phyloP scores from a whole-genome alignment of 768 basidiomycete species.

The Suillus sp. region DNA sequence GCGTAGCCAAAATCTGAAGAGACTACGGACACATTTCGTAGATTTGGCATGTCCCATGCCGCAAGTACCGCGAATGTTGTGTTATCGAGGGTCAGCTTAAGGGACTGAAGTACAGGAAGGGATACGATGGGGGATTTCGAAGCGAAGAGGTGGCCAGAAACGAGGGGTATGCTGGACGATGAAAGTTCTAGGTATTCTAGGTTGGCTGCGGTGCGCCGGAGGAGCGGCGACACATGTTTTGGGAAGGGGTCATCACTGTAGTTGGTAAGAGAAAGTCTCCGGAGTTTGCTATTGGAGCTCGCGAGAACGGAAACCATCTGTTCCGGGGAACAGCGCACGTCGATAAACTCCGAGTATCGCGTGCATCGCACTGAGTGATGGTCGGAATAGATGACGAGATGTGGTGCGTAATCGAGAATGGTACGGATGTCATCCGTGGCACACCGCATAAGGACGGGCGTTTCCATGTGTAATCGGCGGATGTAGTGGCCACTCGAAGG shows the following conservation, averaged over 20 bases:
- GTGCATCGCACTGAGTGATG: slow-evolving; percentile 63
- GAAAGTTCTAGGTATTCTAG: slow-evolving; percentile 73
- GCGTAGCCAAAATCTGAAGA: slow-evolving; percentile 73
- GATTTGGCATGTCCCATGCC: slow-evolving; percentile 63
- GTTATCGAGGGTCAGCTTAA: slow-evolving; percentile 73
- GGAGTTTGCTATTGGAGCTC: slow-evolving; percentile 52
- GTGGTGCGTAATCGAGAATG: slow-evolving; percentile 66
- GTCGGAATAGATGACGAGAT: slow-evolving; percentile 62
- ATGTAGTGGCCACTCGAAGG: slow-evolving; percentile 51
- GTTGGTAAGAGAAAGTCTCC: slow-evolving; percentile 69
- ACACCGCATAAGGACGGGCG: slow-evolving; percentile 61
- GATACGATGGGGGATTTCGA: slow-evolving; percentile 29
- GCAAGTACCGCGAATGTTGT: slow-evolving; percentile 69
- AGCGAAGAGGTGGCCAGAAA: slow-evolving; percentile 32
- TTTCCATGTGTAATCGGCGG: slow-evolving; percentile 70
- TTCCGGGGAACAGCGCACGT: slow-evolving; percentile 52
- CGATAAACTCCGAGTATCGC: slow-evolving; percentile 44
- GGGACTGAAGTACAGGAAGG: slow-evolving; percentile 65
- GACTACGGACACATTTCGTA: slow-evolving; percentile 66
- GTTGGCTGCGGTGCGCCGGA: slow-evolving; percentile 50
- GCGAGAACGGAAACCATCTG: slow-evolving; percentile 62
- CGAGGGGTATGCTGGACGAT: slow-evolving; percentile 52
- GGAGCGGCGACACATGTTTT: slow-evolving; percentile 54
- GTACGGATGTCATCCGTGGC: slow-evolving; percentile 65
- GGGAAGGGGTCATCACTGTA: slow-evolving; percentile 67